Percentiles rank a stretch among this genome's conserved stretches.
Conservation (phyloP, 164 flowering plant genomes). For the Santalum album region DNA sequence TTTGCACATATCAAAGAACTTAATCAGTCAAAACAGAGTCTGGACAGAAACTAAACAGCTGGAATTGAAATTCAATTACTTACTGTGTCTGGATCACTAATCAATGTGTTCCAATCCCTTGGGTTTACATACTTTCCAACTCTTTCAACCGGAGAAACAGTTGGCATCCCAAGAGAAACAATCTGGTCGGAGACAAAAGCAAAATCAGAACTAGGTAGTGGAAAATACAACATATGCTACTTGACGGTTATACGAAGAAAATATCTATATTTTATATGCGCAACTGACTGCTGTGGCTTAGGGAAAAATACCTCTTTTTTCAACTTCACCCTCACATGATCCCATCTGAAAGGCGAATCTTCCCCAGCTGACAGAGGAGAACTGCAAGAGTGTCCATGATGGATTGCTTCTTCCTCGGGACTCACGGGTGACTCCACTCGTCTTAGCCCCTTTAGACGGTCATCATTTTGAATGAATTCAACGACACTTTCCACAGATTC, state of each 20-base stretch:
- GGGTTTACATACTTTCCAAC: constrained; percentile 88
- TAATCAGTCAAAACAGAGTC: too few relatives aligned
- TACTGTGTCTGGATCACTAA: constrained; percentile 79
- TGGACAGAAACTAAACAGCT: neutral
- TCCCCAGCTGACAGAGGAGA: constrained; percentile 96
- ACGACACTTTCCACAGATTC: constrained; percentile 75
- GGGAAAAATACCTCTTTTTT: constrained; percentile 70
- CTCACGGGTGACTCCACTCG: constrained; percentile 84
- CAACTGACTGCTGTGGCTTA: neutral
- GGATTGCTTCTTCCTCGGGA: constrained; percentile 93
- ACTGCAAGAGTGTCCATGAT: constrained; percentile 70
- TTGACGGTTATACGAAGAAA: neutral
- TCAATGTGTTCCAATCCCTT: constrained; percentile 72
- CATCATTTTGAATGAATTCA: constrained; percentile 63
- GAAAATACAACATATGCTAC: neutral
- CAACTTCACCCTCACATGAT: constrained; percentile 90
- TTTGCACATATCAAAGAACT: too few relatives aligned
- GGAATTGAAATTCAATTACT: constrained; percentile 17
- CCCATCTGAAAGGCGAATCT: constrained; percentile 98
- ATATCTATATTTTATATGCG: too few relatives aligned
- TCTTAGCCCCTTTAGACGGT: constrained; percentile 64
- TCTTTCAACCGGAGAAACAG: constrained; percentile 66
- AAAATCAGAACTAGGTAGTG: constrained; percentile 2
- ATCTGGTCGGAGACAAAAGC: constrained; percentile 40
- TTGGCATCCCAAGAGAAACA: constrained; percentile 91